Percentiles rank a stretch among this genome's conserved stretches.
These are phyloP conservation scores for Suillus discolor DNA, from an alignment of 768 basidiomycete species.

Conservation along the genomic window DNA sequence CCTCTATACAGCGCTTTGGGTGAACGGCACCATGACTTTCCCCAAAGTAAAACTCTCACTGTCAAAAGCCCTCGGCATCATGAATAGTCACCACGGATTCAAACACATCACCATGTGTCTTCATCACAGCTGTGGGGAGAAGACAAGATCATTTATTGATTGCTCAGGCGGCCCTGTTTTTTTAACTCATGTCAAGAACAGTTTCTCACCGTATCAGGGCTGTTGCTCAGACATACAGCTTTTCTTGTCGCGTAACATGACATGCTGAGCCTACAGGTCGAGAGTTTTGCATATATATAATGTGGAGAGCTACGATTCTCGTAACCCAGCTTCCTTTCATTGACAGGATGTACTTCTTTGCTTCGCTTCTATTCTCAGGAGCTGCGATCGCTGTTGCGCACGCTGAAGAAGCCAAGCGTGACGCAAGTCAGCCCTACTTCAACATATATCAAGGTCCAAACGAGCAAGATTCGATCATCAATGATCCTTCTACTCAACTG, in stretches of 20 bases:
- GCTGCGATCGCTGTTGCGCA: conserved; percentile 9
- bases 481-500: conserved; percentile 17
- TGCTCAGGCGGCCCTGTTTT: neutral
- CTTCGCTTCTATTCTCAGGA: conserved; percentile 10
- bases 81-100: neutral
- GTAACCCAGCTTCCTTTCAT: conserved; percentile 11
- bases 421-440: conserved; percentile 16
- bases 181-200: neutral
- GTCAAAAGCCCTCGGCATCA: neutral
- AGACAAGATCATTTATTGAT: neutral
- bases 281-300: neutral
- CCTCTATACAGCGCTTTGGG: neutral
- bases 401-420: conserved; percentile 13
- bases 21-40: too few species aligned
- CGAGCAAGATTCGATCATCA: conserved; percentile 14
- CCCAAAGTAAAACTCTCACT: neutral
- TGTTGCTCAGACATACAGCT: neutral
- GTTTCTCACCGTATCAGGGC: conserved; percentile 14
- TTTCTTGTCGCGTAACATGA: neutral
- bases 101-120: neutral
- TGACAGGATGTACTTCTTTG: conserved; percentile 12
- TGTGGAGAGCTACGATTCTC: conserved; percentile 3
- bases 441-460: conserved; percentile 17
- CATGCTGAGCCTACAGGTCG: neutral
- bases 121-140: neutral